Base-by-base conservation (phyloP, 75 land plant species). In the Cryptomeria japonica region DNA sequence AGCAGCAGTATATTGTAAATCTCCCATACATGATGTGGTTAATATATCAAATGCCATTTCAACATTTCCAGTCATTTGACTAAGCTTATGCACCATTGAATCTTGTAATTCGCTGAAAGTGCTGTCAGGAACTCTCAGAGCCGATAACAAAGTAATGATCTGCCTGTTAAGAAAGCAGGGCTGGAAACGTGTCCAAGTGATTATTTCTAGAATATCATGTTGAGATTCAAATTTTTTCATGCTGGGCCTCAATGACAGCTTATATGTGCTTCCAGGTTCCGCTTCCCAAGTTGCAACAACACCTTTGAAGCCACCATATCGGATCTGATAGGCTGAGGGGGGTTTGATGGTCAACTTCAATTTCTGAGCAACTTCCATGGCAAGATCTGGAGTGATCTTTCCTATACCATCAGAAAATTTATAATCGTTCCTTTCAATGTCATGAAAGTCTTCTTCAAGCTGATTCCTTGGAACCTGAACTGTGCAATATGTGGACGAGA, bases 241-340 rank as follows among this genome's bases (percentile, higher is more conserved):
- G 87, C 99, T 98, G 13, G 88, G 89, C 34, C 99, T 92, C 61
- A 95, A 73, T 41, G 90, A 93, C 42, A 98, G 90, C 72, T 91
- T 89, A 88, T 90, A 89, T 85, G 87, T 70, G 64, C 87, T 87
- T 42, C 84, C 89, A 18, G 94, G 91, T 5, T 86, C 76, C 11
- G 86, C 75, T 39, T 86, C 79, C 96, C 96, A 95, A 86, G 88
- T 86, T 46, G 96, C 98, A 70, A 97, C 92, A 37, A 97, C 99
- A 22, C 99, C 99, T 87, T 98, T 98, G 86, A 87, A 98, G 49
- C 99, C 99, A 70, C 95, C 99, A 92, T 95, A 98, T 80, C 99
- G 89, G 19, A 98, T 98, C 80, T 98, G 99, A 89, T 91, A 98
- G 13, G 98, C 95, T 88, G 93, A 96, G 1, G 99, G 96, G 15